Evolutionary conservation across 352 stramenopile genomes (phyloP).

Genomic region (Thalassiosira livingstoniorum): DNA sequence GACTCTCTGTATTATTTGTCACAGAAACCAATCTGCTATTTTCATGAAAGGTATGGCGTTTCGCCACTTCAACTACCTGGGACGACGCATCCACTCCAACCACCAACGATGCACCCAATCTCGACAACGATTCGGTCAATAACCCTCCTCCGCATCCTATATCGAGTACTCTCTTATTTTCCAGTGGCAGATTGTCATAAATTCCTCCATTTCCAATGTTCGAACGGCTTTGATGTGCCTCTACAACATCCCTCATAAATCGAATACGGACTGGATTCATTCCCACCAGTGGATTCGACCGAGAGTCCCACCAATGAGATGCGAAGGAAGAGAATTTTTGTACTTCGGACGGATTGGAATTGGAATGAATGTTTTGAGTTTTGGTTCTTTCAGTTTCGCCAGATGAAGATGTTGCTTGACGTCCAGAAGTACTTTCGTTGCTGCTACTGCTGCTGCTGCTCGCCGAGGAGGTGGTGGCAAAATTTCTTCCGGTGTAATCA

Average conservation of each 20-base stretch:
- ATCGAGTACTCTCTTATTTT: conserved; percentile 69
- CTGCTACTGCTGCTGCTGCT: not conserved
- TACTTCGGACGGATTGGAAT: conserved; percentile 60
- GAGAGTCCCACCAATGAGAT: conserved; percentile 75
- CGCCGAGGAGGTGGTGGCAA: not conserved
- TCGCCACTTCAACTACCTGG: conserved; percentile 81
- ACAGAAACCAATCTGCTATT: not conserved
- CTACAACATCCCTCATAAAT: conserved; percentile 69
- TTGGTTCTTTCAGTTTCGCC: not conserved
- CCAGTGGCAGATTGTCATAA: conserved; percentile 19
- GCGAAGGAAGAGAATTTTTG: conserved; percentile 75
- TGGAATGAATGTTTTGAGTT: not conserved
- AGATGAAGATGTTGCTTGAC: no score
- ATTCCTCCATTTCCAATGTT: no score
- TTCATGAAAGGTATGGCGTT: conserved; percentile 63
- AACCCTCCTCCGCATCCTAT: conserved; percentile 89
- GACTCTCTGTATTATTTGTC: not conserved
- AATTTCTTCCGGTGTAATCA: not conserved
- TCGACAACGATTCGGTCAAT: conserved; percentile 85
- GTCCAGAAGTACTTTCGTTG: no score
- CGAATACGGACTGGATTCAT: conserved; percentile 81
- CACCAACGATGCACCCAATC: conserved; percentile 85
- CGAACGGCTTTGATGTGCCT: conserved; percentile 1
- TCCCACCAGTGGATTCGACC: conserved; percentile 73
- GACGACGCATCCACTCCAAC: conserved; percentile 85